phyloP scores from a whole-genome alignment of 352 stramenopile genomes.

The Pythium brachiatum region DNA sequence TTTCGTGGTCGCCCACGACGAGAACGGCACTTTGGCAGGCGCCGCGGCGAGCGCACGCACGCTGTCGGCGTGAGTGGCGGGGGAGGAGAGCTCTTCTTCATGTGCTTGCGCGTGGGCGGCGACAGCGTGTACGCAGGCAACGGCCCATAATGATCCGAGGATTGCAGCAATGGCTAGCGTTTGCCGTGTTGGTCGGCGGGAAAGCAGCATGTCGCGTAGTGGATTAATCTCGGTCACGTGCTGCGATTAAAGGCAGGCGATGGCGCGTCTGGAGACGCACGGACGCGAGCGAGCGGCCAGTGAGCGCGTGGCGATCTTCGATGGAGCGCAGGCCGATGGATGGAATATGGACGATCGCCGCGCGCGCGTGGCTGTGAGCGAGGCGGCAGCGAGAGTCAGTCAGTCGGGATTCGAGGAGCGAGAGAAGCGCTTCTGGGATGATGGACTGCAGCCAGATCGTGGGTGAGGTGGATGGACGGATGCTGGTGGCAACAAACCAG shows the following conservation, averaged over 20 bases:
- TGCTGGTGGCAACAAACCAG: background rate
- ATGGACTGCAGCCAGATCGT: background rate
- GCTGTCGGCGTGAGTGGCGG: background rate
- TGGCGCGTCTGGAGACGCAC: too few relatives aligned
- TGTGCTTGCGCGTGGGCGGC: background rate
- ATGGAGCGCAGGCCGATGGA: too few relatives aligned
- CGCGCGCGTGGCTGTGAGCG: too few relatives aligned
- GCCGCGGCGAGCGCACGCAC: background rate
- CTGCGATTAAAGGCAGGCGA: too few relatives aligned
- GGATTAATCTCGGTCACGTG: too few relatives aligned
- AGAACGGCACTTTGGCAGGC: conserved; percentile 30
- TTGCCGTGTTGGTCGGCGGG: too few relatives aligned
- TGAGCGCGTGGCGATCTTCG: too few relatives aligned
- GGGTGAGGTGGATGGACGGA: background rate
- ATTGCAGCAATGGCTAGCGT: too few relatives aligned
- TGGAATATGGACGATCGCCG: too few relatives aligned
- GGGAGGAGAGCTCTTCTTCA: background rate
- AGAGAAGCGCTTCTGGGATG: background rate
- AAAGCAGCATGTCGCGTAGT: too few relatives aligned
- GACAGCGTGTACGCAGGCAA: background rate
- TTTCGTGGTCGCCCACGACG: conserved; percentile 32
- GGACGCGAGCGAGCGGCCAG: too few relatives aligned
- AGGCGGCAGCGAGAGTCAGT: too few relatives aligned
- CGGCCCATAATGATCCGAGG: background rate
- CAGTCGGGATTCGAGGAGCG: background rate